phyloP scores from a whole-genome alignment of 2,329 filamentous ascomycete genomes.

The Ophiostoma montium region DNA sequence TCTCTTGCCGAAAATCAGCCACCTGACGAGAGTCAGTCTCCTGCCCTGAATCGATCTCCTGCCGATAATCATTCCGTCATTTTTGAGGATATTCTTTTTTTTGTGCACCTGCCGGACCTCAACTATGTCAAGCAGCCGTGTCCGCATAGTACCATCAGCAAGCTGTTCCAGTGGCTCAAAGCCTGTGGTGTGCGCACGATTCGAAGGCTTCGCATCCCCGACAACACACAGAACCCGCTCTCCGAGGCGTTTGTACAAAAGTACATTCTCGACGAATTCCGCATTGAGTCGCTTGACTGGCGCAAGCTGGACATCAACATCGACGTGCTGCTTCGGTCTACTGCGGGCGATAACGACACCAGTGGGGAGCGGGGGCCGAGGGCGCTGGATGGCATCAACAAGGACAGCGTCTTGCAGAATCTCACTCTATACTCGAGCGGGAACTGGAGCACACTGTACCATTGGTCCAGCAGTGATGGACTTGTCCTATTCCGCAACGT shows the following conservation, averaged over 20 bases:
- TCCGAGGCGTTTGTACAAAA: slow-evolving; percentile 4
- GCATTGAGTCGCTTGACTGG: slow-evolving; percentile 7
- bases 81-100: background rate
- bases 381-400: background rate
- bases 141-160: background rate
- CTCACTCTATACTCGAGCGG: slow-evolving; percentile 6
- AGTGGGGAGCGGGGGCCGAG: background rate
- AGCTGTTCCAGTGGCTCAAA: slow-evolving; percentile 5
- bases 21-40: too few relatives aligned
- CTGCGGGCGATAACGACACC: background rate
- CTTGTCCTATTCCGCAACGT: background rate
- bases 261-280: slow-evolving; percentile 4
- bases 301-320: slow-evolving; percentile 8
- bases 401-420: background rate
- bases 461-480: slow-evolving; percentile 5
- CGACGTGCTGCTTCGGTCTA: background rate
- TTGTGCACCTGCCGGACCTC: slow-evolving; percentile 8
- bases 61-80: background rate
- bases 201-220: slow-evolving; percentile 3
- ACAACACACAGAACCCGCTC: slow-evolving; percentile 3
- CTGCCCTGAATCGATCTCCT: too few relatives aligned
- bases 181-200: slow-evolving; percentile 1
- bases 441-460: slow-evolving; percentile 6
- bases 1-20: background rate
- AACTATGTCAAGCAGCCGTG: slow-evolving; percentile 4